Percentiles rank a stretch among this genome's conserved stretches.
Conservation (phyloP, 805 yeast genomes). For the Groenewaldozyma salmanticensis region DNA sequence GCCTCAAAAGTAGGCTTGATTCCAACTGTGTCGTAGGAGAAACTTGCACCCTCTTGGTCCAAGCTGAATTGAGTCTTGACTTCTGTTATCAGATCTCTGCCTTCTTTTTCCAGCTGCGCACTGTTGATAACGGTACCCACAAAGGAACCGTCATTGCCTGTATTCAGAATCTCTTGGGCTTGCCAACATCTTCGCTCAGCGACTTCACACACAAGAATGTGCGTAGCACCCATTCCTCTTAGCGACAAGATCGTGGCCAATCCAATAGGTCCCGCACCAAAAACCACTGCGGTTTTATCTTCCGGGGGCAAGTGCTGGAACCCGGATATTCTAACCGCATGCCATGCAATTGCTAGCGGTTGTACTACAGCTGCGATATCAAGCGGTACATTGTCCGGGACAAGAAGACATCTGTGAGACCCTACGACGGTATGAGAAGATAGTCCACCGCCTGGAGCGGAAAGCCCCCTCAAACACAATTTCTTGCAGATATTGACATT, state of each 20-base stretch:
- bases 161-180: conserved; percentile 20
- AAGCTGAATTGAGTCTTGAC: conserved; percentile 1
- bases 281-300: conserved; percentile 40
- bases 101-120: not conserved
- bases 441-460: conserved; percentile 47
- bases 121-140: conserved; percentile 3
- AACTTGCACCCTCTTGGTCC: conserved; percentile 25
- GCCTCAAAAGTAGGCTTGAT: conserved; percentile 42
- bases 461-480: conserved; percentile 42
- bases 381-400: conserved; percentile 34
- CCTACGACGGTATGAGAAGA: conserved; percentile 40
- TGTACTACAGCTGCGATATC: conserved; percentile 46
- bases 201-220: conserved; percentile 43
- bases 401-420: conserved; percentile 31
- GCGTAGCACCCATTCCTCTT: conserved; percentile 35
- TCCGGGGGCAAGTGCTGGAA: conserved; percentile 19
- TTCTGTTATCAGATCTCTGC: not conserved
- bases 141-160: conserved; percentile 1
- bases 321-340: conserved; percentile 38
- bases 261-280: conserved; percentile 51
- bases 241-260: conserved; percentile 41
- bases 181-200: conserved; percentile 35
- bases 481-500: conserved; percentile 38
- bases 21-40: conserved; percentile 46
- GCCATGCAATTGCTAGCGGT: conserved; percentile 54